Evolutionary conservation across 257 asterid genomes (phyloP), one percentile per base, ranked within the genome.

Genomic region (Echites panduratus): DNA sequence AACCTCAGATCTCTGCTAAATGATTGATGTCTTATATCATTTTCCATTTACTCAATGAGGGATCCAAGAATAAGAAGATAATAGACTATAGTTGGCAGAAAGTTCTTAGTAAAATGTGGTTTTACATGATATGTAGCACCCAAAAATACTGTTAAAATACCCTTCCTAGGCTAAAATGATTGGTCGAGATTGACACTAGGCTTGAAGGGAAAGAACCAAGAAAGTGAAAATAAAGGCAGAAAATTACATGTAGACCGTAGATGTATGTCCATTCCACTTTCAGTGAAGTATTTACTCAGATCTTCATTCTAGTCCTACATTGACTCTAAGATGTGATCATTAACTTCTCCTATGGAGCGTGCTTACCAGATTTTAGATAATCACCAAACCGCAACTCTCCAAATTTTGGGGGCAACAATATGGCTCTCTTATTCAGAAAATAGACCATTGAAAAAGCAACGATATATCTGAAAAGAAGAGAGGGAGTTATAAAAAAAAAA

Each of bases 341-440:
- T n/a, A n/a, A n/a, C n/a, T 44, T 45, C 35, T 72, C n/a, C 45
- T 17, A 9, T 45, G 32, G 19, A 47, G n/a, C 6, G 50, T 44
- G 70, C 85, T 79, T 71, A 91, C 98, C 98, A 26, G 98, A 91
- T 84, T 91, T 93, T 74, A 93, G 82, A 83, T 93, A 93, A 83
- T 84, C 80, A 70, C 87, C 95, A 76, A 94, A 94, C 83, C 86
- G 91, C 84, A 94, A 84, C 59, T 81, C 87, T 70, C 94, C 89
- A 56, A 91, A 82, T 71, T 82, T 86, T 79, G 97, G 98, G 66
- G 97, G 95, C 85, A 91, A 78, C 69, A 94, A 79, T 27, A 88
- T 85, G 54, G 81, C 89, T 81, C 79, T 86, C 85, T 86, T 85
- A 79, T 84, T 91, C 78, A 94, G 87, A 72, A 74, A 54, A 90